Evolutionary conservation across 306 rosid genomes (phyloP).

Genomic region (Astragalus membranaceus): DNA sequence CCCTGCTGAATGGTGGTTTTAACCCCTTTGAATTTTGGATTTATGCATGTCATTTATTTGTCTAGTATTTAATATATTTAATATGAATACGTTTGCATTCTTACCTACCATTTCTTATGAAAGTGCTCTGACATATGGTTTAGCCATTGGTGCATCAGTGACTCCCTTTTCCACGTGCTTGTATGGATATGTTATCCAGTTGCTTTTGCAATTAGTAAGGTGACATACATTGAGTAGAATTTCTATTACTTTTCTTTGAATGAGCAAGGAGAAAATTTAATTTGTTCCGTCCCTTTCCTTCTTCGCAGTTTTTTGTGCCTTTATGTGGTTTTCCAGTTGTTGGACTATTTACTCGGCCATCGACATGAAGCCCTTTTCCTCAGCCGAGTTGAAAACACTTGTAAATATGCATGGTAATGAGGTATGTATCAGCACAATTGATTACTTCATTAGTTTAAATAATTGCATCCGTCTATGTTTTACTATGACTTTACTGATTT

Average conservation of each 20-base stretch:
- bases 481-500: too few species aligned
- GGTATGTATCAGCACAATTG: slow-evolving; percentile 42
- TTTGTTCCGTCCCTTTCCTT: not conserved
- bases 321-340: slow-evolving; percentile 51
- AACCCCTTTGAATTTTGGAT: not conserved
- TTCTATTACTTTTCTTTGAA: slow-evolving; percentile 1
- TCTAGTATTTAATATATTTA: not conserved
- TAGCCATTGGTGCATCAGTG: slow-evolving; percentile 44
- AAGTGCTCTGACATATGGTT: too few species aligned
- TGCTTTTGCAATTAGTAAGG: slow-evolving; percentile 47
- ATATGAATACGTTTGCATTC: not conserved
- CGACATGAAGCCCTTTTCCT: slow-evolving; percentile 84
- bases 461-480: too few species aligned
- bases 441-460: too few species aligned
- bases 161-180: slow-evolving; percentile 38
- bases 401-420: slow-evolving; percentile 90
- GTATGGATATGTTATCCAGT: slow-evolving; percentile 40
- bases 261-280: too few species aligned
- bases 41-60: not conserved
- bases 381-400: slow-evolving; percentile 87
- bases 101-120: not conserved
- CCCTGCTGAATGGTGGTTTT: not conserved
- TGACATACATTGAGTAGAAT: not conserved
- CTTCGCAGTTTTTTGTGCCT: slow-evolving; percentile 9
- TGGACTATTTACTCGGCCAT: slow-evolving; percentile 78